phyloP scores from a whole-genome alignment of 2,329 filamentous ascomycete genomes.

The Ascochyta lentis region DNA sequence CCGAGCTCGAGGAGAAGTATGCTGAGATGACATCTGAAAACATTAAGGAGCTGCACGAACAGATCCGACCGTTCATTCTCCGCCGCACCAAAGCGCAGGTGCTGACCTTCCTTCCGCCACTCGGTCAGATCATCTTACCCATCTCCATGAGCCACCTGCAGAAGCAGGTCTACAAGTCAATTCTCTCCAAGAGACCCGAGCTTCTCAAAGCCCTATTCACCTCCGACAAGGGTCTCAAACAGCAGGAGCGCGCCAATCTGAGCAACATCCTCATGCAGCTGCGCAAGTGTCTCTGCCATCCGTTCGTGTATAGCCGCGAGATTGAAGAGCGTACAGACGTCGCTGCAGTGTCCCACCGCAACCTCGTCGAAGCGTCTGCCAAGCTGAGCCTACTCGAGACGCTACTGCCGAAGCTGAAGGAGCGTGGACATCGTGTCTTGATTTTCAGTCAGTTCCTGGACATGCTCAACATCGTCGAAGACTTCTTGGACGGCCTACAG shows the following conservation, averaged over 20 bases:
- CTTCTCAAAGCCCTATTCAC: slow-evolving; percentile 88
- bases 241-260: slow-evolving; percentile 76
- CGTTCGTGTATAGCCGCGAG: slow-evolving; percentile 88
- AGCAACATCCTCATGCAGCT: slow-evolving; percentile 97
- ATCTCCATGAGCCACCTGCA: slow-evolving; percentile 95
- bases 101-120: slow-evolving; percentile 86
- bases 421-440: slow-evolving; percentile 86
- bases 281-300: slow-evolving; percentile 92
- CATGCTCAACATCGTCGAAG: slow-evolving; percentile 87
- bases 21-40: slow-evolving; percentile 82
- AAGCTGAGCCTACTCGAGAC: slow-evolving; percentile 85
- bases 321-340: slow-evolving; percentile 83
- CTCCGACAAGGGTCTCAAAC: slow-evolving; percentile 64
- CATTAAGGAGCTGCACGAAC: slow-evolving; percentile 77
- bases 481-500: slow-evolving; percentile 81
- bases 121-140: slow-evolving; percentile 93
- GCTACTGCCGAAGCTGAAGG: slow-evolving; percentile 85
- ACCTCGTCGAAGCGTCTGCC: slow-evolving; percentile 87
- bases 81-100: slow-evolving; percentile 89
- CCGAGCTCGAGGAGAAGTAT: slow-evolving; percentile 76
- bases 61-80: slow-evolving; percentile 76
- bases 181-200: slow-evolving; percentile 87
- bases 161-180: slow-evolving; percentile 92
- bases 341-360: slow-evolving; percentile 70
- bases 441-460: slow-evolving; percentile 96